Percentiles rank a stretch among this genome's conserved stretches.
phyloP scores from a whole-genome alignment of 2,329 filamentous ascomycete species.

The Scedosporium boydii region DNA sequence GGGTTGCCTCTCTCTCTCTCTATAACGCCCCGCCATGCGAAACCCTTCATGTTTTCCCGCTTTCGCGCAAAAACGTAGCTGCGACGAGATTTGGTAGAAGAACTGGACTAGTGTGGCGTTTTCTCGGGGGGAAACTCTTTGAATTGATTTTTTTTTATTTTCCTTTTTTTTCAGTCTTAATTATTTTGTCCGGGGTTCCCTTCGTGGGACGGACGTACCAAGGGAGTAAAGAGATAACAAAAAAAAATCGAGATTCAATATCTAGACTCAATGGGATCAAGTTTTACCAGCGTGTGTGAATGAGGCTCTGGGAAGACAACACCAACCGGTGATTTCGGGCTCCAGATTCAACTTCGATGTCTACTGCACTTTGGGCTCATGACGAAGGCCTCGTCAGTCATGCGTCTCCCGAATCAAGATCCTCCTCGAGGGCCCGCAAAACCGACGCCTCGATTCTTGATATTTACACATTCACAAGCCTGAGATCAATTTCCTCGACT shows the following conservation, averaged over 20 bases:
- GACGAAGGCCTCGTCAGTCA: no score
- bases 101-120: neutral
- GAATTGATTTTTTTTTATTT: neutral
- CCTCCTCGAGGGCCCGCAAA: no score
- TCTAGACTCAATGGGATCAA: neutral
- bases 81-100: conserved; percentile 7
- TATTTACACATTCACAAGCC: no score
- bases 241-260: neutral
- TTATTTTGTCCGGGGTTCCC: neutral
- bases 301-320: neutral
- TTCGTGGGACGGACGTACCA: neutral
- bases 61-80: conserved; percentile 2
- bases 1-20: neutral
- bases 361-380: no score
- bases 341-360: no score
- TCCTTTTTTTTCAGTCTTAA: neutral
- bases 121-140: neutral
- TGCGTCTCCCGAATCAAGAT: no score
- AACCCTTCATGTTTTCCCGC: neutral
- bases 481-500: no score
- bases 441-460: no score
- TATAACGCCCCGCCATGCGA: neutral
- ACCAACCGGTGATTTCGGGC: no score
- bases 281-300: neutral
- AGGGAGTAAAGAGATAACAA: neutral